Evolutionary conservation across 1,139 yeast genomes (phyloP), one percentile per base, ranked within the genome.

Genomic region (Candida tetrigidarum): DNA sequence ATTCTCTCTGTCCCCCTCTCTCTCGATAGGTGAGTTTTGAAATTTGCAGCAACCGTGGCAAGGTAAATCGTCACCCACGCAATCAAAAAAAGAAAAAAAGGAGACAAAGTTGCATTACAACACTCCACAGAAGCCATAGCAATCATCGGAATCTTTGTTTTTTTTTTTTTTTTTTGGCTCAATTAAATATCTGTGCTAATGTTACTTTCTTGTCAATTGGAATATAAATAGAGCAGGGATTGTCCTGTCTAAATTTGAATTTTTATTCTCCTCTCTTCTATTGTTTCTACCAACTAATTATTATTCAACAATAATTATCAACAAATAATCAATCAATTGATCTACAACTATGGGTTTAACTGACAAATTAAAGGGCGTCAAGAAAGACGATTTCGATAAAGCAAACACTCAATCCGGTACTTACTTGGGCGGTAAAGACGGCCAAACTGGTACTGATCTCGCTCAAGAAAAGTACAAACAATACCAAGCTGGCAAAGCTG

Each of bases 381-480:
- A 43, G 14, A 48, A 48, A 37, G 46, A 43, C 26, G 50, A 48
- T 30, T 36, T 30, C 28, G 50, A 48, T 20, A 45, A 41, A 28
- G 42, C 37, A 36, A 48, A 48, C 25, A 30, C 42, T 27, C 48
- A 43, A 45, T 47, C 50, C 12, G 50, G 50, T 23, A 45, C 45
- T 33, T 48, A 41, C 28, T 39, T 38, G 19, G 50, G 50, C 23
- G 50, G 47, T 22, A 48, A 48, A 41, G 50, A 48, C 8, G 50
- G 48, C 15, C 50, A 48, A 48, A 48, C 41, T 15, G 50, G 50
- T 28, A 48, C 50, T 18, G 50, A 48, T 27, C 15, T 48, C 18
- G 50, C 48, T 37, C 48, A 48, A 45, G 48, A 45, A 23, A 48
- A 45, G 38, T 48, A 48, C 33, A 34, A 45, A 35, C 44, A 41